Evolutionary conservation across 2,329 filamentous ascomycete species (phyloP).

Genomic region (Talaromyces sp.): DNA sequence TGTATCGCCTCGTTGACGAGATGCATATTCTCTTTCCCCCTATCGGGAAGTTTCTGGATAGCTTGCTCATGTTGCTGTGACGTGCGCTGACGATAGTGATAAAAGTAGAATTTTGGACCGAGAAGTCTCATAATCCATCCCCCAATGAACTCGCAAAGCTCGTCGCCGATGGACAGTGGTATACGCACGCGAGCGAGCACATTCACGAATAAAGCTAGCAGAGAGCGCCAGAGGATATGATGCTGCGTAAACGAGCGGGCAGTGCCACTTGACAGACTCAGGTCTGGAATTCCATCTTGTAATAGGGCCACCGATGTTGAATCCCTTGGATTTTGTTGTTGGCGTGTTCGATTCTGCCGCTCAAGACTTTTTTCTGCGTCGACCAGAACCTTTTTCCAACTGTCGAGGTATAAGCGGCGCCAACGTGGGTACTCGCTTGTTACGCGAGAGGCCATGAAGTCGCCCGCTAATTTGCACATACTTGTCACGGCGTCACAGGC

Average conservation of each 20-base stretch:
- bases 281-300: slow-evolving; percentile 4
- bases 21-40: slow-evolving; percentile 18
- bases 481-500: slow-evolving; percentile 65
- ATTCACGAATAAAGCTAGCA: slow-evolving; percentile 37
- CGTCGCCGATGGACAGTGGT: slow-evolving; percentile 38
- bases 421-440: slow-evolving; percentile 60
- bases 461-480: slow-evolving; percentile 69
- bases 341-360: slow-evolving; percentile 24
- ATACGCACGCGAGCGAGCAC: slow-evolving; percentile 40
- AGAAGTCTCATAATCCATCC: slow-evolving; percentile 36
- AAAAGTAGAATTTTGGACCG: slow-evolving; percentile 30
- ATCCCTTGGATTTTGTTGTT: background rate
- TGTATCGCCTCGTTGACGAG: slow-evolving; percentile 31
- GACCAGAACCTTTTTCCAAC: slow-evolving; percentile 36
- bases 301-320: background rate
- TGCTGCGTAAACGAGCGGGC: slow-evolving; percentile 37
- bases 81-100: background rate
- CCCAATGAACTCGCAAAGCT: slow-evolving; percentile 38
- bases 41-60: slow-evolving; percentile 3
- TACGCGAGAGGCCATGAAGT: slow-evolving; percentile 75
- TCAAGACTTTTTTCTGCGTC: slow-evolving; percentile 37
- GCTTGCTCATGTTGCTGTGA: background rate
- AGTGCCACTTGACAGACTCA: slow-evolving; percentile 24
- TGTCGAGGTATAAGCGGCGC: slow-evolving; percentile 39
- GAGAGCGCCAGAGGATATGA: slow-evolving; percentile 38